phyloP scores from a whole-genome alignment of 495 filamentous ascomycete species.

The Xylaria sp. region DNA sequence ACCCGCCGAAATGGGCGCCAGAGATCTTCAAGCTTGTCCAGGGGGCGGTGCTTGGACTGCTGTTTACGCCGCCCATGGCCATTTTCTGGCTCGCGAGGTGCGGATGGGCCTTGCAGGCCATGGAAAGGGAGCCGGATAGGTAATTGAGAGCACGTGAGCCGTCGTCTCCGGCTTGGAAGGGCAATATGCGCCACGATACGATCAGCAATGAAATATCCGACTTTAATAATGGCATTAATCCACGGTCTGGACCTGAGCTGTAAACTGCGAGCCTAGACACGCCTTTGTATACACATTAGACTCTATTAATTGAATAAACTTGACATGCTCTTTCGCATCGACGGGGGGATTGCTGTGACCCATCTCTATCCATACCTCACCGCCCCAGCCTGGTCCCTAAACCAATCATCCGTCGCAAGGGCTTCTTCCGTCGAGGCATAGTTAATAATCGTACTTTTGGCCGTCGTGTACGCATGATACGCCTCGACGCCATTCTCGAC shows the following conservation, averaged over 20 bases:
- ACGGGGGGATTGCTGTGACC: neutral
- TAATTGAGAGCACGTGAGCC: neutral
- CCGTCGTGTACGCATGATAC: constrained; percentile 63
- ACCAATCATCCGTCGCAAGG: constrained; percentile 55
- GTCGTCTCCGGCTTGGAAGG: neutral
- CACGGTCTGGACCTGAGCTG: neutral
- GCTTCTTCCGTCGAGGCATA: constrained; percentile 55
- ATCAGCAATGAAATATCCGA: neutral
- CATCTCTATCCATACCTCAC: constrained; percentile 55
- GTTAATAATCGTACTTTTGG: constrained; percentile 66
- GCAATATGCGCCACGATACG: neutral
- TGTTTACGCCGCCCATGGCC: constrained; percentile 50
- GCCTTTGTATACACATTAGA: constrained; percentile 15
- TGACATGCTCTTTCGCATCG: neutral
- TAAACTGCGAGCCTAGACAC: neutral
- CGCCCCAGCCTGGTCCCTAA: constrained; percentile 49
- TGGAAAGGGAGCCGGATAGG: neutral
- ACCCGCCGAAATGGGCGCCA: constrained; percentile 47
- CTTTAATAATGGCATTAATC: neutral
- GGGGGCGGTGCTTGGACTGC: constrained; percentile 48
- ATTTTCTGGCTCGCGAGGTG: constrained; percentile 51
- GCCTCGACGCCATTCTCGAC: constrained; percentile 66
- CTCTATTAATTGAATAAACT: constrained; percentile 25
- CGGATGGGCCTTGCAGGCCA: constrained; percentile 46
- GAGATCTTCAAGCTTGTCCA: constrained; percentile 53